Percentiles rank a stretch among this genome's conserved stretches.
Conservation (phyloP, 768 basidiomycete genomes). For the Podaxis pistillaris region DNA sequence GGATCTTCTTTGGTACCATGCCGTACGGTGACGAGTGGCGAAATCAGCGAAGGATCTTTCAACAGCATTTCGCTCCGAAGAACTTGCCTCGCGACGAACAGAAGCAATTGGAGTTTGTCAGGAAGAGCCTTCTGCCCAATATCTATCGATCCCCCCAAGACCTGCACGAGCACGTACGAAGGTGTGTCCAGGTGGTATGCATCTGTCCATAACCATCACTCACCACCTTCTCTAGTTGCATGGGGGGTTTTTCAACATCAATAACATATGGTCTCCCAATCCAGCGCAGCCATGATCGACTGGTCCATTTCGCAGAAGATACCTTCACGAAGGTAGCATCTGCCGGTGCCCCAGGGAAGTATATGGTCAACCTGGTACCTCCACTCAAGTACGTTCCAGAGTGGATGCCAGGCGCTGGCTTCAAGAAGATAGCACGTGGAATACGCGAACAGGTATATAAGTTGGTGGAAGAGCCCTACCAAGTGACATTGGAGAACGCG, state of each 20-base stretch:
- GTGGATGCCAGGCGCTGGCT: constrained; percentile 14
- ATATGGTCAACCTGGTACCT: constrained; percentile 10
- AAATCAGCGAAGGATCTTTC: constrained; percentile 25
- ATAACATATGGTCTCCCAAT: constrained; percentile 11
- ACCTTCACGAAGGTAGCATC: background rate
- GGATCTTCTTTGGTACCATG: constrained; percentile 13
- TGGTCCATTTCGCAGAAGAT: background rate
- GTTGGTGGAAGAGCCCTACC: constrained; percentile 4
- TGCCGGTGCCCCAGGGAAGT: background rate
- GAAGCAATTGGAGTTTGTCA: background rate
- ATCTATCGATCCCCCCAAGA: background rate
- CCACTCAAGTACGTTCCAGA: constrained; percentile 8
- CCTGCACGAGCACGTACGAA: background rate
- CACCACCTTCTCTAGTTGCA: background rate
- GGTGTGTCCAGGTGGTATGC: background rate
- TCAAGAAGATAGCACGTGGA: constrained; percentile 1
- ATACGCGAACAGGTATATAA: background rate
- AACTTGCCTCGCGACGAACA: background rate
- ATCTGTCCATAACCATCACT: background rate
- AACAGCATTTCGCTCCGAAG: constrained; percentile 23
- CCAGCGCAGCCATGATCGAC: background rate
- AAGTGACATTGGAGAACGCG: background rate
- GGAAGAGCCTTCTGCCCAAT: constrained; percentile 3
- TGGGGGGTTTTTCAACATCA: background rate
- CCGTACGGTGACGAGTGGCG: constrained; percentile 25